Evolutionary conservation across 2,329 filamentous ascomycete species (phyloP), one percentile per base, ranked within the genome.

Genomic region (Verruconis gallopava): DNA sequence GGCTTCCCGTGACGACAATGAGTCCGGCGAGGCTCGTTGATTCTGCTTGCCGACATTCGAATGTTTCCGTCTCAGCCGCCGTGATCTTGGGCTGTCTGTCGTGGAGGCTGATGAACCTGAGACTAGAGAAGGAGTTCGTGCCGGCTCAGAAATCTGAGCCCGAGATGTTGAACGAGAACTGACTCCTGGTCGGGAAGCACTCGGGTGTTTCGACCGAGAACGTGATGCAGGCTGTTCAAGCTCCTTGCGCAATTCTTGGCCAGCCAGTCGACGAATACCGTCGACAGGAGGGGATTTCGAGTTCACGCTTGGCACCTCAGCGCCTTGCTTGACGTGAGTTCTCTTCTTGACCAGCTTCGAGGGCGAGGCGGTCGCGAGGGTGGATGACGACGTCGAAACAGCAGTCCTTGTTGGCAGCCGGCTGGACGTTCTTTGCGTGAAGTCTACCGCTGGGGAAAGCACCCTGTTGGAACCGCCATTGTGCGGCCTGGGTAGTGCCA

Each of bases 81-180:
- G 60, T 21, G 63, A 62, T 40, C 58, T 54, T 34, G 65, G 65
- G 46, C 64, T 68, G 39, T 67, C 65, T 33, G 59, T 55, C 3
- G 62, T 65, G 18, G 65, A 68, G 28, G 57, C 58, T 21, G 66
- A 67, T 15, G 66, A 67, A 22, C 63, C 66, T 38, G 66, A 69
- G 22, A 63, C 60, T 15, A 68, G 58, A n/a, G 66, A 68, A 13
- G 66, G 66, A 13, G 66, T 68, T 36, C 57, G 43, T 15, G 34
- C 34, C 21, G 43, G 2, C 15, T 45, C 38, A 19, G 36, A 39
- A 18, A 57, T 28, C 56, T 58, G 19, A 14, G 42, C 15, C 6
- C 43, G 35, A 22, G 36, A 37, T 21, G 43, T 30, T 34, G 36
- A 18, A 21, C 18, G 37, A 44, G 36, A 11, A 17, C 38, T 34